Evolutionary conservation across 805 yeast genomes (phyloP).

Genomic region (Pichia deserticola): DNA sequence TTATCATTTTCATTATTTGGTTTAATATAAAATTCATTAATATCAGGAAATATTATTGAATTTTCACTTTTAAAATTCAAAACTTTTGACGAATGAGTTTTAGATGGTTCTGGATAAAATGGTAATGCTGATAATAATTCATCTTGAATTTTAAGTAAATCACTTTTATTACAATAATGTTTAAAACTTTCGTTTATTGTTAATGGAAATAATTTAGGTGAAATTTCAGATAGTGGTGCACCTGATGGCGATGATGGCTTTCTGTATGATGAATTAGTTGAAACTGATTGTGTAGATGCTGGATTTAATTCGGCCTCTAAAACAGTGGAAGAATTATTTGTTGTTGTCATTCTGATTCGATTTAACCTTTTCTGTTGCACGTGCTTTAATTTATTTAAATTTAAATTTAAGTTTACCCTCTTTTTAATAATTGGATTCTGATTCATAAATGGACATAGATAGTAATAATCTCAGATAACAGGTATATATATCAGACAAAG

Average conservation of each 20-base stretch:
- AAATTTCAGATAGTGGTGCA: constrained; percentile 47
- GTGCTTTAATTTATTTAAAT: no score
- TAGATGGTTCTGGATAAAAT: constrained; percentile 48
- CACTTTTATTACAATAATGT: constrained; percentile 36
- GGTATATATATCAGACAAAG: no score
- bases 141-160: constrained; percentile 29
- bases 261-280: constrained; percentile 28
- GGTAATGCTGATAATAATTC: constrained; percentile 47
- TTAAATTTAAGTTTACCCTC: no score
- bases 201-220: constrained; percentile 45
- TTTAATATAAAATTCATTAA: constrained; percentile 69
- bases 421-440: no score
- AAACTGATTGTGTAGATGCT: neutral
- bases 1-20: constrained; percentile 25
- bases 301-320: neutral
- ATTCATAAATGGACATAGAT: no score
- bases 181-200: constrained; percentile 41
- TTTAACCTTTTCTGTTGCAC: no score
- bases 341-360: no score
- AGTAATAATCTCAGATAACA: no score
- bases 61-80: constrained; percentile 45
- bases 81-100: constrained; percentile 37
- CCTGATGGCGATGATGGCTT: constrained; percentile 63
- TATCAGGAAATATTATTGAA: constrained; percentile 35
- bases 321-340: no score